Evolutionary conservation across 108 stramenopile species (phyloP).

Genomic region (Stephanodiscus minutulus): DNA sequence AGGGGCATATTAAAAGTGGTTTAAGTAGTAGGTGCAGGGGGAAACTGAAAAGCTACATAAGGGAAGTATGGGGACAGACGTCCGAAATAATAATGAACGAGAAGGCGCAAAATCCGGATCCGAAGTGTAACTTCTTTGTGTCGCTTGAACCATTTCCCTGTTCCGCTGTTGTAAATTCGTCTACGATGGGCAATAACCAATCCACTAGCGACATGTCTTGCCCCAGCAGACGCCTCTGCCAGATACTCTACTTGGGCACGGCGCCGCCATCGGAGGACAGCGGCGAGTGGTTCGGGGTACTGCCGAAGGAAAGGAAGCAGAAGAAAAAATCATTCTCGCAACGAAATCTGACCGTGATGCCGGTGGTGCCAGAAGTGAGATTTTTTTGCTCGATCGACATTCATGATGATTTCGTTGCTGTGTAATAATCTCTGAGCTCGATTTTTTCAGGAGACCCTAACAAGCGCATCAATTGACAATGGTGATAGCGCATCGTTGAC

Average conservation of each 20-base stretch:
- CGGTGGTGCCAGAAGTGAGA: constrained; percentile 26
- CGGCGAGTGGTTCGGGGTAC: constrained; percentile 37
- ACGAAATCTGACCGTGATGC: constrained; percentile 13
- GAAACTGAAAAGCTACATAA: too few relatives aligned
- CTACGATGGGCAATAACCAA: constrained; percentile 31
- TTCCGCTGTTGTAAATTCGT: too few relatives aligned
- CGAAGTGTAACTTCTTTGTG: too few relatives aligned
- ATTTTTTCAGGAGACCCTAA: neutral
- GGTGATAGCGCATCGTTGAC: neutral
- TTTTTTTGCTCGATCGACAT: neutral
- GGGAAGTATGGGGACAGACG: too few relatives aligned
- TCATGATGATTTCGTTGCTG: neutral
- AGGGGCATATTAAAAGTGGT: too few relatives aligned
- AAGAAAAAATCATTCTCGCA: constrained; percentile 1
- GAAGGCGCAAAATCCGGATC: neutral
- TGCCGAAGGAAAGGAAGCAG: constrained; percentile 26
- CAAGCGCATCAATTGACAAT: neutral
- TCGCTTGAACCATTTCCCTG: too few relatives aligned
- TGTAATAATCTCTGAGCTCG: neutral
- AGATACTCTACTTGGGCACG: constrained; percentile 18
- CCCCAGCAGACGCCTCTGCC: constrained; percentile 5
- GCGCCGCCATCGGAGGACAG: constrained; percentile 14
- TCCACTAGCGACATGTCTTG: constrained; percentile 9
- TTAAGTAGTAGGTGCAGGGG: too few relatives aligned
- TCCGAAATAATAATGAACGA: too few relatives aligned